Percentiles rank a stretch among this genome's conserved stretches.
These are phyloP conservation scores for Psilocybe cubensis DNA, from an alignment of 768 basidiomycete species.

Conservation along the genomic window DNA sequence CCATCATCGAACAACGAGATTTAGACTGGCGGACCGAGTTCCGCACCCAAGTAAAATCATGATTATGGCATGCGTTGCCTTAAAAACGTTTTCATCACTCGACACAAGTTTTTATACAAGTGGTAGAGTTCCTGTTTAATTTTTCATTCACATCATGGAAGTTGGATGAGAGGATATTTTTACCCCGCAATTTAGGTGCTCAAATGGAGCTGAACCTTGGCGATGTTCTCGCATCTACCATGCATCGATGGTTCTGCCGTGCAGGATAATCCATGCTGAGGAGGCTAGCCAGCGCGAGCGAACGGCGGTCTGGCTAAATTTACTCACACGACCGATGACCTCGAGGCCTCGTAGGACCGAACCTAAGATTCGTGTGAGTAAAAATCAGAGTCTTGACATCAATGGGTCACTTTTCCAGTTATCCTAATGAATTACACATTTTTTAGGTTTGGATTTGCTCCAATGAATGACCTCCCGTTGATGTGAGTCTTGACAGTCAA, in stretches of 20 bases:
- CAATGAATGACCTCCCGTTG: neutral
- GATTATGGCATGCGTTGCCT: neutral
- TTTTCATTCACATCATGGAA: neutral
- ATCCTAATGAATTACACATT: slow-evolving; percentile 4
- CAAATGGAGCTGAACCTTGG: neutral
- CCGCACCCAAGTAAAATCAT: neutral
- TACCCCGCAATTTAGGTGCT: slow-evolving; percentile 4
- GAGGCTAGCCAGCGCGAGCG: neutral
- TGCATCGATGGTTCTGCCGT: neutral
- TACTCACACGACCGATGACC: slow-evolving; percentile 9
- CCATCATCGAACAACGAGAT: neutral
- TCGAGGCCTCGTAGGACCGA: slow-evolving; percentile 5
- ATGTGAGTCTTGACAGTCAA: slow-evolving; percentile 1
- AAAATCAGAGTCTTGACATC: slow-evolving; percentile 3
- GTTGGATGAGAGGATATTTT: neutral
- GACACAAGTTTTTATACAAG: neutral
- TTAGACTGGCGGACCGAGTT: neutral
- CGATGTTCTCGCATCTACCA: neutral
- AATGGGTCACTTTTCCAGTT: slow-evolving; percentile 4
- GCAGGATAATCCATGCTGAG: neutral
- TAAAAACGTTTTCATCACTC: neutral
- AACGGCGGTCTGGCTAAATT: neutral
- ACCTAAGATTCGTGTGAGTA: slow-evolving; percentile 17
- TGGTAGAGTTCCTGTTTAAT: slow-evolving; percentile 2
- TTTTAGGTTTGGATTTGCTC: slow-evolving; percentile 1